These are phyloP conservation scores for Areca catechu DNA, from an alignment of 176 grass and related monocot genomes.

Conservation along the genomic window DNA sequence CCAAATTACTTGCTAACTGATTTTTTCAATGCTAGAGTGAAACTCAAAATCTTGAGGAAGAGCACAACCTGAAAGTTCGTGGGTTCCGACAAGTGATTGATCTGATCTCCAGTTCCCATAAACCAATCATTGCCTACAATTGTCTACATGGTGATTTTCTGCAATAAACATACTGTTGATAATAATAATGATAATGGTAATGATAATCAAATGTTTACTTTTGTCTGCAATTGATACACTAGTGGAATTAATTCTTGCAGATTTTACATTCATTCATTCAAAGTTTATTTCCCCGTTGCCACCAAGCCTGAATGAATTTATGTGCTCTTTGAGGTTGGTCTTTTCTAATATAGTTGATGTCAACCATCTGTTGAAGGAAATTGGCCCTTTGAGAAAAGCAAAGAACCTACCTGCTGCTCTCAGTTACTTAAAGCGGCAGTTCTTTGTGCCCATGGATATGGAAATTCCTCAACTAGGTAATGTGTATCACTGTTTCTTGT, in stretches of 20 bases:
- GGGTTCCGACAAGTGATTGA: constrained; percentile 96
- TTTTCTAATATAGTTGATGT: constrained; percentile 75
- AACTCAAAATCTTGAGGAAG: constrained; percentile 50
- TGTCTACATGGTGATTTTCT: constrained; percentile 59
- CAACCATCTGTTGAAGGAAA: constrained; percentile 74
- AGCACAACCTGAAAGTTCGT: constrained; percentile 55
- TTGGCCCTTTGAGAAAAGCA: constrained; percentile 66
- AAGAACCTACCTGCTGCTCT: constrained; percentile 66
- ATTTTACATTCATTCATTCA: constrained; percentile 77
- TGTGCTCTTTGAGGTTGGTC: constrained; percentile 81
- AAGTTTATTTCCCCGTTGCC: constrained; percentile 81
- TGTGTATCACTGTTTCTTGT: background rate
- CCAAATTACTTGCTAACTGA: too few species aligned
- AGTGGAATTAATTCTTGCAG: constrained; percentile 29
- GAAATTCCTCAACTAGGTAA: constrained; percentile 69
- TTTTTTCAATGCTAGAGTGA: constrained; percentile 39
- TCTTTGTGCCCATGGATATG: constrained; percentile 56
- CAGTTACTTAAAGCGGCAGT: constrained; percentile 61
- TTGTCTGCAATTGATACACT: background rate
- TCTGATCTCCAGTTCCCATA: constrained; percentile 62
- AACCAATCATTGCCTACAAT: constrained; percentile 85
- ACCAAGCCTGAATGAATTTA: constrained; percentile 51
- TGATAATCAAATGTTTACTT: constrained; percentile 7
- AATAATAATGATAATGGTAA: background rate
- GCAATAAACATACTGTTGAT: background rate